These are phyloP conservation scores for Aspergillus terreus DNA, from an alignment of 2,329 filamentous ascomycete genomes.

Conservation along the genomic window DNA sequence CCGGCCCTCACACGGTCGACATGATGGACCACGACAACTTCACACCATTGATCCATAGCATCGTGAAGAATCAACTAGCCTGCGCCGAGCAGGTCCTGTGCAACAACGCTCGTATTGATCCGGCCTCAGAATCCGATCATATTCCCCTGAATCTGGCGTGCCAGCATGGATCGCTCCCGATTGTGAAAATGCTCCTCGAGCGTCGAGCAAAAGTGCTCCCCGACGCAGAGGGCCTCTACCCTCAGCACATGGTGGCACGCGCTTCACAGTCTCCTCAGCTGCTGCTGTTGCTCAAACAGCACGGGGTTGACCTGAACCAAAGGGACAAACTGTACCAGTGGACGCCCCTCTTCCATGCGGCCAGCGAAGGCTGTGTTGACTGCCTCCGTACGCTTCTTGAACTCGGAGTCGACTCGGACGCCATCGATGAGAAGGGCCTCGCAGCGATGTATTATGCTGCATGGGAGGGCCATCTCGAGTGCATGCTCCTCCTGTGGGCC, in stretches of 20 bases:
- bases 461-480: slow-evolving; percentile 94
- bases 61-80: slow-evolving; percentile 77
- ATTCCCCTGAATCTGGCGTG: slow-evolving; percentile 93
- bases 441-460: slow-evolving; percentile 98
- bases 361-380: slow-evolving; percentile 89
- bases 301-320: slow-evolving; percentile 87
- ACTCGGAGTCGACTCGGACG: slow-evolving; percentile 71
- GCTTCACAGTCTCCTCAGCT: slow-evolving; percentile 79
- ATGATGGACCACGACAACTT: slow-evolving; percentile 95
- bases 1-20: slow-evolving; percentile 72
- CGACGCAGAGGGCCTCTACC: slow-evolving; percentile 92
- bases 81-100: slow-evolving; percentile 77
- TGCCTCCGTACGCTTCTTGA: slow-evolving; percentile 80
- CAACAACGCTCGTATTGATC: slow-evolving; percentile 79
- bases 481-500: slow-evolving; percentile 77
- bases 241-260: slow-evolving; percentile 92
- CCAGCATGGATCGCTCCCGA: slow-evolving; percentile 81
- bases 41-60: slow-evolving; percentile 90
- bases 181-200: slow-evolving; percentile 79
- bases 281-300: slow-evolving; percentile 73
- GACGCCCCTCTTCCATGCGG: slow-evolving; percentile 94
- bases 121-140: slow-evolving; percentile 81
- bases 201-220: slow-evolving; percentile 79
- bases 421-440: slow-evolving; percentile 85
- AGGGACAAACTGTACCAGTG: slow-evolving; percentile 94